These are phyloP conservation scores for Blumeria graminis DNA, from an alignment of 2,329 filamentous ascomycete species.

Conservation along the genomic window DNA sequence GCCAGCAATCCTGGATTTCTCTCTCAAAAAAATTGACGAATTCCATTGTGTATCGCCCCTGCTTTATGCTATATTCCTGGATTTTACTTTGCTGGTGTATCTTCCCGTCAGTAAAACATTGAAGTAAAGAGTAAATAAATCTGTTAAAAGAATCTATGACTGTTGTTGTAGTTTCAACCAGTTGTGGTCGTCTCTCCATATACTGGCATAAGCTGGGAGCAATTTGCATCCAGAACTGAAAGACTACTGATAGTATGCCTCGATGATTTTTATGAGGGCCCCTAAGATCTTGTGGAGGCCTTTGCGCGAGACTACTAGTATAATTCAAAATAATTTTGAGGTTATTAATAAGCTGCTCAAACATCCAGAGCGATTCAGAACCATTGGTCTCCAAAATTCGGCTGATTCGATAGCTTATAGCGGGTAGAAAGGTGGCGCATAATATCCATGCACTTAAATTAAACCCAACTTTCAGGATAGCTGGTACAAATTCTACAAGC, in stretches of 20 bases:
- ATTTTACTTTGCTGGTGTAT: too few species aligned
- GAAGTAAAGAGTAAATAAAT: slow-evolving; percentile 3
- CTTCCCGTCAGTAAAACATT: slow-evolving; percentile 1
- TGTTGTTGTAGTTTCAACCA: slow-evolving; percentile 1
- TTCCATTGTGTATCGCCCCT: slow-evolving; percentile 2
- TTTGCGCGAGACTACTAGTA: background rate
- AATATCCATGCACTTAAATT: slow-evolving; percentile 8
- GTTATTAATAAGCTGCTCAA: slow-evolving; percentile 6
- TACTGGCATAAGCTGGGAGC: slow-evolving; percentile 6
- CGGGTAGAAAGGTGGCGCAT: slow-evolving; percentile 9
- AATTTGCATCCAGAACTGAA: slow-evolving; percentile 10
- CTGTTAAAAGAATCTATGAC: slow-evolving; percentile 5
- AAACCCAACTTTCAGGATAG: slow-evolving; percentile 9
- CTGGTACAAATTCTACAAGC: slow-evolving; percentile 10
- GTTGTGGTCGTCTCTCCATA: slow-evolving; percentile 2
- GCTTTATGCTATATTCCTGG: background rate
- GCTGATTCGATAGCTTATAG: slow-evolving; percentile 4
- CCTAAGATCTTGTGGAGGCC: background rate
- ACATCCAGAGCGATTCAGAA: slow-evolving; percentile 3
- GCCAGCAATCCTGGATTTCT: slow-evolving; percentile 5
- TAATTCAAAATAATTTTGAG: slow-evolving; percentile 10
- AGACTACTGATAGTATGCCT: slow-evolving; percentile 6
- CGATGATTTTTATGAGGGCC: slow-evolving; percentile 5
- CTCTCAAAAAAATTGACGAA: slow-evolving; percentile 2
- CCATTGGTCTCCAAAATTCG: slow-evolving; percentile 3